phyloP scores from a whole-genome alignment of 768 basidiomycete species.

The Leucocoprinus leucothites region DNA sequence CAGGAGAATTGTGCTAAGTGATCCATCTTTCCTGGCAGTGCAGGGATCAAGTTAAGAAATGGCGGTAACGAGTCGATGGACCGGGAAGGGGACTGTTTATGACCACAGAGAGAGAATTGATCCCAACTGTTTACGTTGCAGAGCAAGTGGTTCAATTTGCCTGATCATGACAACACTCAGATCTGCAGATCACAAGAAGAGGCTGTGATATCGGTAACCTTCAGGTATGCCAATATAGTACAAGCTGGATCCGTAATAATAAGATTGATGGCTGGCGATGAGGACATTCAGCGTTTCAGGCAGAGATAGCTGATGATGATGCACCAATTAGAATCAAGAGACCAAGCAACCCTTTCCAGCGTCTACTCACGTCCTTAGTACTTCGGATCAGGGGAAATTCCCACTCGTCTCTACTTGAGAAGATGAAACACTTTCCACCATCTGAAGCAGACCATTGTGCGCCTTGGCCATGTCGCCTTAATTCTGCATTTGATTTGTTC shows the following conservation, averaged over 20 bases:
- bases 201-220: constrained; percentile 11
- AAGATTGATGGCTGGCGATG: constrained; percentile 9
- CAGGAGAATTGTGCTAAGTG: constrained; percentile 30
- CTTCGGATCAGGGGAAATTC: constrained; percentile 7
- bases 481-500: background rate
- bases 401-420: background rate
- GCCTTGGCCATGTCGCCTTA: background rate
- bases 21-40: constrained; percentile 35
- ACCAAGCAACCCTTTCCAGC: background rate
- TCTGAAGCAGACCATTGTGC: constrained; percentile 1
- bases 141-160: background rate
- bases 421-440: constrained; percentile 6
- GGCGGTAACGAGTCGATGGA: constrained; percentile 19
- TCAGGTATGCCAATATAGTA: background rate
- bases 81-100: constrained; percentile 19
- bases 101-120: constrained; percentile 11
- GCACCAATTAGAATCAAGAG: background rate
- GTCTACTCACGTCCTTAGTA: background rate
- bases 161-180: constrained; percentile 5
- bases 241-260: constrained; percentile 1
- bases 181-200: constrained; percentile 7
- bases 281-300: background rate
- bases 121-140: background rate
- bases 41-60: constrained; percentile 39
- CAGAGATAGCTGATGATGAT: constrained; percentile 7